A percentile compares a stretch with the other conserved stretches of the same genome.
These are phyloP conservation scores for Eucalyptus sp. DNA, from an alignment of 345 rosid genomes.

Conservation along the genomic window DNA sequence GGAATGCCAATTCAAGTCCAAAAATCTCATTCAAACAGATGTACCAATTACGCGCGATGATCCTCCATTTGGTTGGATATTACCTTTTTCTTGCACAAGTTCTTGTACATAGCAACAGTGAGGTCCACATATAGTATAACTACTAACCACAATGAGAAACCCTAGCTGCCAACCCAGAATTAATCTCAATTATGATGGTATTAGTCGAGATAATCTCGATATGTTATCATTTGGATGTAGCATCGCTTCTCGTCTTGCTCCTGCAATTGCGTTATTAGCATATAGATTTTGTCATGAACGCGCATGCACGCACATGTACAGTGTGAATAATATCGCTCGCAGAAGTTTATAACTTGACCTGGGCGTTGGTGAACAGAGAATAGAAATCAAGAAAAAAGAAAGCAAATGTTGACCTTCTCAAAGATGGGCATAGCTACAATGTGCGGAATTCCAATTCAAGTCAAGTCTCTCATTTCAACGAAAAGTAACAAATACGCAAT, in stretches of 20 bases:
- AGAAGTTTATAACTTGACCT: background rate
- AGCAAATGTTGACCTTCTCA: background rate
- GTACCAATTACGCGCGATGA: background rate
- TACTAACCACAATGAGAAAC: background rate
- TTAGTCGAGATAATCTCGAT: background rate
- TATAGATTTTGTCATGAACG: background rate
- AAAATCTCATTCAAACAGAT: background rate
- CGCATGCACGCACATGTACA: background rate
- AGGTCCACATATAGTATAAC: background rate
- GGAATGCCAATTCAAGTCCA: background rate
- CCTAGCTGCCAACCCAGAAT: background rate
- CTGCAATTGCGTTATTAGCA: background rate
- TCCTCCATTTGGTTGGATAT: background rate
- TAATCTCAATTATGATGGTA: background rate
- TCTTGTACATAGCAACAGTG: background rate
- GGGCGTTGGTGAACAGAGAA: background rate
- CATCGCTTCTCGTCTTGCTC: background rate
- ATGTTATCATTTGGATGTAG: background rate
- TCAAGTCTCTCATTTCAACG: background rate
- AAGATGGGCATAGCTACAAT: background rate
- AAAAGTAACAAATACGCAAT: background rate
- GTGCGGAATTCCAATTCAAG: background rate
- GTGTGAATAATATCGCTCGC: background rate
- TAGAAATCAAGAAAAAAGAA: background rate
- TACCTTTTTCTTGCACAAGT: background rate